phyloP scores from a whole-genome alignment of 1,139 yeast species.

The Nakaseomyces nivariensis region DNA sequence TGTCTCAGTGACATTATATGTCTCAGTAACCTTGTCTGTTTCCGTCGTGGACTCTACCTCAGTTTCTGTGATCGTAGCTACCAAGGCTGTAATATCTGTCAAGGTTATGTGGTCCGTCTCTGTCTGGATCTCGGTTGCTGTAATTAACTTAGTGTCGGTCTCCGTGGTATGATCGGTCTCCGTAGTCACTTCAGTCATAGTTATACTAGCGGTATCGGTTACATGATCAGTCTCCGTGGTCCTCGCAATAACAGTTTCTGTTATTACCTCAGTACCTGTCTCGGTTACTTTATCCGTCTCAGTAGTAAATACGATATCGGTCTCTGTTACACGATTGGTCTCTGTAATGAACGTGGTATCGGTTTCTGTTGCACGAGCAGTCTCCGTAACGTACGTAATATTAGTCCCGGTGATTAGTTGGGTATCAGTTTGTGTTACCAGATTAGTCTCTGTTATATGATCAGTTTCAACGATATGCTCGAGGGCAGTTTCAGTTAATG shows the following conservation, averaged over 20 bases:
- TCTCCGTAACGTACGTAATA: not conserved
- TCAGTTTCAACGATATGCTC: not conserved
- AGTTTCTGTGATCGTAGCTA: not conserved
- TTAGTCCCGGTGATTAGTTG: too few species aligned
- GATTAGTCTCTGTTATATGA: not conserved
- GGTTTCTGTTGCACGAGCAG: not conserved
- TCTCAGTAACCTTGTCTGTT: not conserved
- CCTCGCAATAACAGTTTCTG: not conserved
- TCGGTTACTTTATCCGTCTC: not conserved
- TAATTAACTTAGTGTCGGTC: not conserved
- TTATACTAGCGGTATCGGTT: not conserved
- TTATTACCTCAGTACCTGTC: not conserved
- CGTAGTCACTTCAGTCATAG: not conserved
- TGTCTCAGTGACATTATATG: not conserved
- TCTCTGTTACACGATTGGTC: not conserved
- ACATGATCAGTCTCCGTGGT: not conserved
- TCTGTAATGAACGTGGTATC: not conserved
- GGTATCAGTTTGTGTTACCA: not conserved
- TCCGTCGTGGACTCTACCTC: not conserved
- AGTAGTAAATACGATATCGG: not conserved
- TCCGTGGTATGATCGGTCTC: not conserved
- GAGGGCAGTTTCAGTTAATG: not conserved
- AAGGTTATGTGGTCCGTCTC: not conserved
- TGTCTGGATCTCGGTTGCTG: not conserved
- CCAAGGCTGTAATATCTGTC: conserved; percentile 1